A percentile compares a stretch with the other conserved stretches of the same genome.
Conservation (phyloP, 2,329 filamentous ascomycete species). For the Claviceps purpurea region DNA sequence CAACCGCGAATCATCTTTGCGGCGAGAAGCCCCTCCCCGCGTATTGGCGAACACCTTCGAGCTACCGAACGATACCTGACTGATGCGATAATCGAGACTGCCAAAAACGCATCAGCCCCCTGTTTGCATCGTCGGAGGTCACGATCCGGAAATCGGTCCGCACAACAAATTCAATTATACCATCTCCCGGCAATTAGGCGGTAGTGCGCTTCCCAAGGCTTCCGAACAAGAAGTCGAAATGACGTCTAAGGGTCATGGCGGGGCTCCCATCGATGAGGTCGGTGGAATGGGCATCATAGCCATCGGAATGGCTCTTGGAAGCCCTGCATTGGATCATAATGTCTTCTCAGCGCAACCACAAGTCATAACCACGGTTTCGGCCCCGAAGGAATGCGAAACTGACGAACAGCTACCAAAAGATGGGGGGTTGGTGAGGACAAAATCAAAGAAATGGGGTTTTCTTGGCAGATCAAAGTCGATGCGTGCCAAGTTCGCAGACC, state of each 20-base stretch:
- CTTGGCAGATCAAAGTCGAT: slow-evolving; percentile 33
- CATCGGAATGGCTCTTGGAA: slow-evolving; percentile 66
- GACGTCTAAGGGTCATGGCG: not conserved
- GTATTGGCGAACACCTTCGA: not conserved
- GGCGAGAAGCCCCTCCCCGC: not conserved
- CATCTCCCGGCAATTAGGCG: slow-evolving; percentile 1
- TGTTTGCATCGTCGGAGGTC: not conserved
- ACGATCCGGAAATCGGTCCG: not conserved
- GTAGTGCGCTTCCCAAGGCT: slow-evolving; percentile 17
- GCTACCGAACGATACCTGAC: not conserved
- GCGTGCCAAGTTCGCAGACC: slow-evolving; percentile 9
- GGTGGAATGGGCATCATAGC: slow-evolving; percentile 20
- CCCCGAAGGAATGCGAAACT: slow-evolving; percentile 9
- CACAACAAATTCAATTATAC: not conserved
- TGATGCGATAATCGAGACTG: not conserved
- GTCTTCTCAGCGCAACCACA: slow-evolving; percentile 15
- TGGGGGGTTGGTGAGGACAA: slow-evolving; percentile 23
- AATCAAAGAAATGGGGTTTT: slow-evolving; percentile 44
- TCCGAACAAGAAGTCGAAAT: slow-evolving; percentile 18
- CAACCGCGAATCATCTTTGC: not conserved
- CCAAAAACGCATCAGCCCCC: not conserved
- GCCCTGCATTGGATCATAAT: slow-evolving; percentile 37
- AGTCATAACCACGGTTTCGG: slow-evolving; percentile 12
- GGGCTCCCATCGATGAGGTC: slow-evolving; percentile 16
- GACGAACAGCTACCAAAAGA: slow-evolving; percentile 9